Percentiles rank a stretch among this genome's conserved stretches.
These are phyloP conservation scores for Chenopodium quinoa DNA, from an alignment of 148 eudicot genomes.

Conservation along the genomic window DNA sequence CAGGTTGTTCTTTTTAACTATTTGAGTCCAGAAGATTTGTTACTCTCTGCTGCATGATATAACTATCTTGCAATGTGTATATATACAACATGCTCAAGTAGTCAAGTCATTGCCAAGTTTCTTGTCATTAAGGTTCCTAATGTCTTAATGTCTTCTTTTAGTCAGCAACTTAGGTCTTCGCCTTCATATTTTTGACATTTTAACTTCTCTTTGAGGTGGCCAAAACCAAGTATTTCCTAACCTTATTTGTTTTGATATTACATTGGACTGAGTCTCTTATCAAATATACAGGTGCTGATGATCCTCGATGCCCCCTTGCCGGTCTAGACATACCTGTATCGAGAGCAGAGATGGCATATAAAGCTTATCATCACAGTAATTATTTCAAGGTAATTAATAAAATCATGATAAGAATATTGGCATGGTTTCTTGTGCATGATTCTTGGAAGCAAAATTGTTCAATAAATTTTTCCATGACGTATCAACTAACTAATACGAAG, in stretches of 20 bases:
- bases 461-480: not conserved
- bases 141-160: not conserved
- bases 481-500: not conserved
- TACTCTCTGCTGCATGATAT: not conserved
- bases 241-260: not conserved
- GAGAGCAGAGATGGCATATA: conserved; percentile 46
- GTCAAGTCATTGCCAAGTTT: not conserved
- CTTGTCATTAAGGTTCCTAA: not conserved
- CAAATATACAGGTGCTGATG: conserved; percentile 57
- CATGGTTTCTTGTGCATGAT: not conserved
- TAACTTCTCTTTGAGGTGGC: not conserved
- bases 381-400: conserved; percentile 58
- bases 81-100: not conserved
- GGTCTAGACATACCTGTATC: conserved; percentile 59
- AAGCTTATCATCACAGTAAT: conserved; percentile 42
- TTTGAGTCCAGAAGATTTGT: not conserved
- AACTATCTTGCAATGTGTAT: not conserved
- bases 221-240: no score
- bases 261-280: not conserved
- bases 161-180: not conserved
- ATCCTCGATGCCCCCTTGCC: conserved; percentile 76
- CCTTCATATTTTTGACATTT: not conserved
- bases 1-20: no score
- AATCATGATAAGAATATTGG: not conserved
- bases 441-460: not conserved